These are phyloP conservation scores for Fusarium sarcochroum DNA, from an alignment of 2,329 filamentous ascomycete genomes.

Conservation along the genomic window DNA sequence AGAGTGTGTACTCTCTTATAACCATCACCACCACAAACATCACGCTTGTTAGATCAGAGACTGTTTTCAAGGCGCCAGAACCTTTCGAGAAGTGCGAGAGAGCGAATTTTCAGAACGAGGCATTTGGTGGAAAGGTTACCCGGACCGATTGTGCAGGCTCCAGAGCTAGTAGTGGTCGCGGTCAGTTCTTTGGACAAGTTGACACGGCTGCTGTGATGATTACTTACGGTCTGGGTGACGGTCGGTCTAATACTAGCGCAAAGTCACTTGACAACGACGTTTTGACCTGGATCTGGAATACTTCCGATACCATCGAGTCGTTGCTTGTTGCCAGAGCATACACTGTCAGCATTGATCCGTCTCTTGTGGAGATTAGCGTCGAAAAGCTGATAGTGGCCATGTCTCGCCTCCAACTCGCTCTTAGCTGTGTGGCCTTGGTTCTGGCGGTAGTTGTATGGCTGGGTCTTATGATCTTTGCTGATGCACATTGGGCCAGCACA, in stretches of 20 bases:
- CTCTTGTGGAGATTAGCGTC: conserved; percentile 27
- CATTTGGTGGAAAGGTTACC: conserved; percentile 23
- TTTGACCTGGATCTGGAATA: conserved; percentile 11
- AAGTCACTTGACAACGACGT: conserved; percentile 21
- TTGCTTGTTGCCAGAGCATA: conserved; percentile 27
- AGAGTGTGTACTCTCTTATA: neutral
- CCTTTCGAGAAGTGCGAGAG: conserved; percentile 14
- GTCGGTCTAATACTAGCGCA: conserved; percentile 30
- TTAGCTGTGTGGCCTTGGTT: conserved; percentile 13
- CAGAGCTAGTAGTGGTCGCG: too few species aligned
- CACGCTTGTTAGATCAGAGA: conserved; percentile 32
- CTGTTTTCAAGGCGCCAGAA: neutral
- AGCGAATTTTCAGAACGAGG: conserved; percentile 35
- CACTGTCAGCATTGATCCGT: conserved; percentile 22
- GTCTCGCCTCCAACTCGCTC: conserved; percentile 25
- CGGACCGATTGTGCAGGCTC: conserved; percentile 21
- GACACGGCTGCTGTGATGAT: conserved; percentile 36
- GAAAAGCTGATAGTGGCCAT: conserved; percentile 35
- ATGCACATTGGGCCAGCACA: conserved; percentile 32
- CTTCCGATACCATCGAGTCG: neutral
- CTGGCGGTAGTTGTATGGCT: conserved; percentile 24
- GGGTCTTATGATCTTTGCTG: conserved; percentile 14
- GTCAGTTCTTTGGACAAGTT: conserved; percentile 31
- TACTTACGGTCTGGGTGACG: conserved; percentile 12
- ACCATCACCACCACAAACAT: conserved; percentile 33